These are phyloP conservation scores for Coemansia umbellata DNA, from an alignment of 192 early-diverging fungal species.

Conservation along the genomic window DNA sequence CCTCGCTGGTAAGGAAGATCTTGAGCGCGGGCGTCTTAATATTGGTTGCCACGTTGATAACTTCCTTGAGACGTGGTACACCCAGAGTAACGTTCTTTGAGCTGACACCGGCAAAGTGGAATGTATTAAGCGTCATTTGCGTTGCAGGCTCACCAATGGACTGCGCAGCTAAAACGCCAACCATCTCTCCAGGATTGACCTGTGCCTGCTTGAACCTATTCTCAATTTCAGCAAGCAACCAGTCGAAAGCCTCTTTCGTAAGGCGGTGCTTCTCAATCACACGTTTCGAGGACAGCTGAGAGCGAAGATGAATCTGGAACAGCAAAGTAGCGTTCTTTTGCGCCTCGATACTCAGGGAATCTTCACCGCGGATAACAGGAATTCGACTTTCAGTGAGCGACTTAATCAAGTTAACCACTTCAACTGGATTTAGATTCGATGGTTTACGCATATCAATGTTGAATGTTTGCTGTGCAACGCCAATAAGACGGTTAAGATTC, in stretches of 20 bases:
- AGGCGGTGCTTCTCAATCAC: slow-evolving; percentile 91
- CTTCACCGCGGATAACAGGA: slow-evolving; percentile 80
- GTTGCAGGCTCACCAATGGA: slow-evolving; percentile 99
- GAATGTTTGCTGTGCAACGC: slow-evolving; percentile 89
- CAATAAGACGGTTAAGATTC: slow-evolving; percentile 85
- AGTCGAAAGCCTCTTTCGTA: slow-evolving; percentile 84
- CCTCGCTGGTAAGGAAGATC: slow-evolving; percentile 69
- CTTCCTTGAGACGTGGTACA: slow-evolving; percentile 98
- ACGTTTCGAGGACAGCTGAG: slow-evolving; percentile 74
- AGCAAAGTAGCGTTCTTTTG: slow-evolving; percentile 91
- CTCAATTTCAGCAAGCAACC: slow-evolving; percentile 92
- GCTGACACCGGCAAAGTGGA: slow-evolving; percentile 98
- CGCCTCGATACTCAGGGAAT: slow-evolving; percentile 78
- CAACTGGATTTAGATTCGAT: slow-evolving; percentile 81
- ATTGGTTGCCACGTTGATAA: slow-evolving; percentile 97
- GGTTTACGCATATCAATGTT: slow-evolving; percentile 72
- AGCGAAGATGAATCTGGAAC: slow-evolving; percentile 83
- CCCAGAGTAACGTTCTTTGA: slow-evolving; percentile 96
- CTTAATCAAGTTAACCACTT: slow-evolving; percentile 70
- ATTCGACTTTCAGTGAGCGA: slow-evolving; percentile 67
- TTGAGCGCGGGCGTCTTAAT: slow-evolving; percentile 90
- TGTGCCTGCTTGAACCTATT: slow-evolving; percentile 84
- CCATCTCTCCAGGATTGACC: slow-evolving; percentile 96
- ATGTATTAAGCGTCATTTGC: slow-evolving; percentile 99
- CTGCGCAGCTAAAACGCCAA: slow-evolving; percentile 95